These are phyloP conservation scores for Thuja plicata DNA, from an alignment of 83 land plant genomes.

Conservation along the genomic window DNA sequence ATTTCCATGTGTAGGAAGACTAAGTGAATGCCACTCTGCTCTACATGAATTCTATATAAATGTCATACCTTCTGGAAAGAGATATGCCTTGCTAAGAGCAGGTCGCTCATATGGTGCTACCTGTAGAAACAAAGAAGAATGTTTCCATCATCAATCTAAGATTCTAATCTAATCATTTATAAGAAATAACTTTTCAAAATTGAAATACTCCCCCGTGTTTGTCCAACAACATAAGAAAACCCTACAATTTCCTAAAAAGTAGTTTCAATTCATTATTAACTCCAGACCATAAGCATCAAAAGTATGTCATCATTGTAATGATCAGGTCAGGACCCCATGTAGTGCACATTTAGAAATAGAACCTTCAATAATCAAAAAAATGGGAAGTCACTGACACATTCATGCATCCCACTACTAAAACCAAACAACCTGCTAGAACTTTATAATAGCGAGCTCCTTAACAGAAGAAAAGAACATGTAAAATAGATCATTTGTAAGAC, in stretches of 20 bases:
- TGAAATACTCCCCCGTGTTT: not conserved
- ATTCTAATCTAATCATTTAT: not conserved
- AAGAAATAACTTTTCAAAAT: not conserved
- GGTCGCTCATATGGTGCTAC: slow-evolving; percentile 99
- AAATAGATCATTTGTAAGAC: not conserved
- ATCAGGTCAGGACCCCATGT: not conserved
- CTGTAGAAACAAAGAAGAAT: slow-evolving; percentile 31
- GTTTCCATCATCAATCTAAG: not conserved
- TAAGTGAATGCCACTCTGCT: not conserved
- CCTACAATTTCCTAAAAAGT: not conserved
- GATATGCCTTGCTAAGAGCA: slow-evolving; percentile 95
- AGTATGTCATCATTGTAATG: not conserved
- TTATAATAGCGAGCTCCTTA: not conserved
- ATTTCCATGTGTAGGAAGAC: not conserved
- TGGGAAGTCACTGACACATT: not conserved
- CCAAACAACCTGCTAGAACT: not conserved
- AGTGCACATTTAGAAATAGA: not conserved
- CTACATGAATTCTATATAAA: not conserved
- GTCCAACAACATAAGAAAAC: not conserved
- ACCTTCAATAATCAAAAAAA: not conserved
- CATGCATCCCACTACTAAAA: not conserved
- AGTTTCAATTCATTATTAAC: not conserved
- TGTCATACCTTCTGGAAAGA: slow-evolving; percentile 79
- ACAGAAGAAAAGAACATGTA: not conserved
- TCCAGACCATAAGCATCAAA: not conserved